Conservation (phyloP, 1,139 yeast genomes). For the Yamadazyma aaseri region DNA sequence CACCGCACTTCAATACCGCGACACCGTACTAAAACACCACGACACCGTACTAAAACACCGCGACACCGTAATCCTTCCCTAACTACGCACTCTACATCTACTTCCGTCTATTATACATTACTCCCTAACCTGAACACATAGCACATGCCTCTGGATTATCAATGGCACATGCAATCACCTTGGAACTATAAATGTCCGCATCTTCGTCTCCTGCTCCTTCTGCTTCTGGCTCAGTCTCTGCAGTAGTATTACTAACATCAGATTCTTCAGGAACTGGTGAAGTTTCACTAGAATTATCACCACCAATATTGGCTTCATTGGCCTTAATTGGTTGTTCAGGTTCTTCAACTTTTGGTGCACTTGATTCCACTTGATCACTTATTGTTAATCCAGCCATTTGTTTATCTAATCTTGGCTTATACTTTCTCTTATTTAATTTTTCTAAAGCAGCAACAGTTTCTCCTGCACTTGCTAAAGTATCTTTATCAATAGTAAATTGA, state of each 20-base stretch:
- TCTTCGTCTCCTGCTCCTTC: conserved; percentile 19
- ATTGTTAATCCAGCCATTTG: not conserved
- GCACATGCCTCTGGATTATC: conserved; percentile 96
- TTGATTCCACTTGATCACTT: not conserved
- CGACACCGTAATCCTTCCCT: too few species aligned
- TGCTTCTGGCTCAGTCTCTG: conserved; percentile 27
- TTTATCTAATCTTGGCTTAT: conserved; percentile 17
- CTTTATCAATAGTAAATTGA: conserved; percentile 56
- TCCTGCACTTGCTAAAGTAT: conserved; percentile 43
- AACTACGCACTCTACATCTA: too few species aligned
- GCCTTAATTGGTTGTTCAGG: conserved; percentile 16
- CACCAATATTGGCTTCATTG: conserved; percentile 30
- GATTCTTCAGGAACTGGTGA: conserved; percentile 39
- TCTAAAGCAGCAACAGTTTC: conserved; percentile 52
- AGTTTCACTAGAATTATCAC: conserved; percentile 18
- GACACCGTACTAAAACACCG: too few species aligned
- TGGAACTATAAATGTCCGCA: conserved; percentile 81
- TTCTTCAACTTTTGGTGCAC: conserved; percentile 17
- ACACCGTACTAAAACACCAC: too few species aligned
- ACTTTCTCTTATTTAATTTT: conserved; percentile 55
- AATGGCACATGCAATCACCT: conserved; percentile 95
- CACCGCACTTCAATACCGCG: too few species aligned
- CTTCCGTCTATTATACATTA: conserved; percentile 1
- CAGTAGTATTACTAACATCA: conserved; percentile 48
- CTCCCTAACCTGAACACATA: conserved; percentile 92